A percentile compares a stretch with the other conserved stretches of the same genome.
Conservation (phyloP, 2,329 filamentous ascomycete genomes). For the Xylaria sp. region DNA sequence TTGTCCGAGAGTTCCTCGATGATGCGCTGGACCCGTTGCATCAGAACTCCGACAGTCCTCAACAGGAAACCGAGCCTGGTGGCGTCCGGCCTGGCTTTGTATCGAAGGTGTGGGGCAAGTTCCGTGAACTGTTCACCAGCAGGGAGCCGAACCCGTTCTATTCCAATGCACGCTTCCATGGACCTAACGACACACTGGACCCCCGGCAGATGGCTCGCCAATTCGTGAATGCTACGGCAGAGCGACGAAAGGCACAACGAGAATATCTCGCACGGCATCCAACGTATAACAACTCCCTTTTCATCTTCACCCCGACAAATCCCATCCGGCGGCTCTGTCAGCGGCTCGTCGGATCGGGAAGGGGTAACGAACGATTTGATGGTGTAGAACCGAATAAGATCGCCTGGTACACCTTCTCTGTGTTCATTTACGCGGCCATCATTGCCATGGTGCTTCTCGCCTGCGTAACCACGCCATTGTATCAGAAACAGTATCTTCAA, state of each 20-base stretch:
- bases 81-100: conserved; percentile 60
- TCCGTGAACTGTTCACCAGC: conserved; percentile 59
- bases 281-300: conserved; percentile 89
- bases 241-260: conserved; percentile 83
- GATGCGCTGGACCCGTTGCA: conserved; percentile 59
- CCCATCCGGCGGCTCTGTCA: conserved; percentile 83
- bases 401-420: conserved; percentile 91
- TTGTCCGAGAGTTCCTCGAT: conserved; percentile 92
- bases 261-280: conserved; percentile 88
- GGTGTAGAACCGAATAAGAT: conserved; percentile 87
- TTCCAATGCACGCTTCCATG: conserved; percentile 70
- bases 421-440: conserved; percentile 90
- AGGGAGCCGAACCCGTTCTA: conserved; percentile 95
- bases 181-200: conserved; percentile 77
- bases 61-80: conserved; percentile 41
- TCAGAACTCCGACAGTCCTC: conserved; percentile 42
- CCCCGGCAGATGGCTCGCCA: conserved; percentile 88
- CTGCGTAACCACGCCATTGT: conserved; percentile 91
- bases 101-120: conserved; percentile 62
- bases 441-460: conserved; percentile 97
- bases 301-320: conserved; percentile 79
- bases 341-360: conserved; percentile 84
- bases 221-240: conserved; percentile 80
- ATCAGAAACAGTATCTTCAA: conserved; percentile 84
- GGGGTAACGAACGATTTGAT: conserved; percentile 84